Evolutionary conservation across 1,284 basidiomycete species (phyloP), one percentile per base, ranked within the genome.

Genomic region (Rhodotorula sp.): DNA sequence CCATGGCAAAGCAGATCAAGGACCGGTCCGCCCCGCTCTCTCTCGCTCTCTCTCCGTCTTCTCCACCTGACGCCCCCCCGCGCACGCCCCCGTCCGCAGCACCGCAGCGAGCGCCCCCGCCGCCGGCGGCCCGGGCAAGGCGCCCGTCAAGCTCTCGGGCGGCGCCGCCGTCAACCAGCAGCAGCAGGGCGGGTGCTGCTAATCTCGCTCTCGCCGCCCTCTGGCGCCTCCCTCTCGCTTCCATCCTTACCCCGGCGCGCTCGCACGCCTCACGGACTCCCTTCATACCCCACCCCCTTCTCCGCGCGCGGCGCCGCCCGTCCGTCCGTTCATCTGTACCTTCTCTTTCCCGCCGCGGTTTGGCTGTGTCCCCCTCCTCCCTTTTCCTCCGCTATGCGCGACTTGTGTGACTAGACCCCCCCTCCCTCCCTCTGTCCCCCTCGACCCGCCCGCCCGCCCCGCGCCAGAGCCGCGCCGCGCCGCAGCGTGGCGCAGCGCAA

Each of bases 1-100:
- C 82, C 64, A 83, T 84, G 83, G 83, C 83, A 29, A 97, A 97
- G 85, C 94, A 97, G 85, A 97, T 97, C 84, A 97, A 97, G 84
- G 94, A 97, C 84, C 89, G 83, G 83, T 84, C 61, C 75, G 83
- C 79, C 39, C n/a, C 27, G 13, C 1, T 17, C n/a, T 29, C 5
- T 32, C 21, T 5, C 34, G 21, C 32, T 10, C 44, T 34, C 32
- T n/a, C 3, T 51, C 50, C 6, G 17, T 22, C 22, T 10, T 13
- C 53, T 25, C 13, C 44, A 22, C n/a, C 48, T 44, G 22, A 54
- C 44, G 4, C 34, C 13, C 29, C 25, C 13, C 13, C 34, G 15
- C 44, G 13, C n/a, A n/a, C 32, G 5, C 39, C 17, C 50, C 13
- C 68, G 8, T 51, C 29, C n/a, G 17, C 75, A 84, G 93, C 72